A percentile compares a stretch with the other conserved stretches of the same genome.
These are phyloP conservation scores for Pseudonectria foliicola DNA, from an alignment of 2,329 filamentous ascomycete genomes.

Conservation along the genomic window DNA sequence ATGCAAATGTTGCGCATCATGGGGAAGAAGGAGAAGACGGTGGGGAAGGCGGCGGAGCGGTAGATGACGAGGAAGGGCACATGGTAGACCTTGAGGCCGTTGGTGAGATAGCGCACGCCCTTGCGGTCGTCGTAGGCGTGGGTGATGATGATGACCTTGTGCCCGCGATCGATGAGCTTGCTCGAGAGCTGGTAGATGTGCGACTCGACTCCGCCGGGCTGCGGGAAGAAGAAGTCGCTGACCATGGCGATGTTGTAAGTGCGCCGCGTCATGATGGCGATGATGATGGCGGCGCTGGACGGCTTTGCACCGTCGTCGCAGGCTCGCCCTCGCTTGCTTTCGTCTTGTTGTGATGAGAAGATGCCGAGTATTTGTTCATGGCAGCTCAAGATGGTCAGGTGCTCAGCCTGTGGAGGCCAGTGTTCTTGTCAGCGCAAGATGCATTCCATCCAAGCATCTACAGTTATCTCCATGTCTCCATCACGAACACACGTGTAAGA, in stretches of 20 bases:
- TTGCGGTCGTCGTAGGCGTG: conserved; percentile 89
- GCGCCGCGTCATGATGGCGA: conserved; percentile 42
- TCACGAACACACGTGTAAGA: no score
- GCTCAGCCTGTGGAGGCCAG: no score
- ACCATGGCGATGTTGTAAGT: conserved; percentile 80
- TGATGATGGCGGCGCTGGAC: conserved; percentile 5
- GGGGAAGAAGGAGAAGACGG: conserved; percentile 97
- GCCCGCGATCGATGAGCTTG: conserved; percentile 93
- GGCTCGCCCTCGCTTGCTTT: neutral
- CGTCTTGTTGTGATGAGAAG: no score
- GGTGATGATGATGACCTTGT: conserved; percentile 97
- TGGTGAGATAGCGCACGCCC: conserved; percentile 90
- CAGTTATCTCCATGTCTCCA: no score
- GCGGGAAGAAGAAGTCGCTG: conserved; percentile 98
- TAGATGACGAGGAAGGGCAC: conserved; percentile 95
- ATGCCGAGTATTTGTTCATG: no score
- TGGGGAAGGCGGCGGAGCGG: conserved; percentile 86
- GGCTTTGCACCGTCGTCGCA: conserved; percentile 12
- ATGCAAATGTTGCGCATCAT: conserved; percentile 96
- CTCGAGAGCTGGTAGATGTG: conserved; percentile 97
- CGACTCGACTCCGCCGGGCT: conserved; percentile 92
- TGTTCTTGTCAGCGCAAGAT: no score
- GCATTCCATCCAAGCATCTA: no score
- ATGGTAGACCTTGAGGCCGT: conserved; percentile 97
- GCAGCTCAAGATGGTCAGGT: no score